A percentile compares a stretch with the other conserved stretches of the same genome.
Evolutionary conservation across 176 grass and related monocot species (phyloP).

Genomic region (Rhipidocladum racemiflorum): DNA sequence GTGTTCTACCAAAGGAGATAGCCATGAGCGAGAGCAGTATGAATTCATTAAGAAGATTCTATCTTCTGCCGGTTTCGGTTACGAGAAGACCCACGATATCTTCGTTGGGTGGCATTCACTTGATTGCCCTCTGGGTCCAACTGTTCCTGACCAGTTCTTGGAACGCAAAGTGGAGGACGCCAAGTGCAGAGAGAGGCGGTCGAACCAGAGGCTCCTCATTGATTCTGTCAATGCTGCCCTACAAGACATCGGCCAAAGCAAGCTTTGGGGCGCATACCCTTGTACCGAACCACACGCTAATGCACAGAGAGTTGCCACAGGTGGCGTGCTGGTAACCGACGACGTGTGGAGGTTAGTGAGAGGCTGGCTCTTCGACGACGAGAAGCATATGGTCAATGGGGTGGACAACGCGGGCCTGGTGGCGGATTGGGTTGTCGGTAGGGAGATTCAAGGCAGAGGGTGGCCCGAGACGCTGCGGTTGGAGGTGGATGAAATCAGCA

Average conservation of each 20-base stretch:
- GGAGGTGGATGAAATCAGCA: conserved; percentile 76
- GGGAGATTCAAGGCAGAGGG: conserved; percentile 57
- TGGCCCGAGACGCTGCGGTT: conserved; percentile 52
- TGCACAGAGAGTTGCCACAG: not conserved
- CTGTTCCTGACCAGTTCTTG: conserved; percentile 60
- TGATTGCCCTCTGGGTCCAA: conserved; percentile 59
- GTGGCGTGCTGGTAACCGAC: conserved; percentile 32
- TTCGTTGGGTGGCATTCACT: conserved; percentile 64
- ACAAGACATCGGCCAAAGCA: conserved; percentile 59
- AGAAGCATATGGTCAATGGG: conserved; percentile 6
- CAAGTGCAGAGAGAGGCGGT: conserved; percentile 71
- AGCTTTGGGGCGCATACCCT: conserved; percentile 49
- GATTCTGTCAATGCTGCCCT: conserved; percentile 75
- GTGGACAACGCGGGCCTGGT: conserved; percentile 31
- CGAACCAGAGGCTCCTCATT: conserved; percentile 73
- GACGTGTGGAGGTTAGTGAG: conserved; percentile 64
- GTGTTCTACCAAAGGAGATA: conserved; percentile 25
- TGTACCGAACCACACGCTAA: conserved; percentile 28
- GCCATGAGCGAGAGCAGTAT: conserved; percentile 49
- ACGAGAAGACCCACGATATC: conserved; percentile 35
- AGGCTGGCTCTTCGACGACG: conserved; percentile 56
- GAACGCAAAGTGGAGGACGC: conserved; percentile 57
- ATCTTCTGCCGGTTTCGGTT: conserved; percentile 43
- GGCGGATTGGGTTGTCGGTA: conserved; percentile 51
- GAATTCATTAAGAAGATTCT: conserved; percentile 68